Base-by-base conservation (phyloP, 805 yeast genomes). In the Blastobotrys attinorum region DNA sequence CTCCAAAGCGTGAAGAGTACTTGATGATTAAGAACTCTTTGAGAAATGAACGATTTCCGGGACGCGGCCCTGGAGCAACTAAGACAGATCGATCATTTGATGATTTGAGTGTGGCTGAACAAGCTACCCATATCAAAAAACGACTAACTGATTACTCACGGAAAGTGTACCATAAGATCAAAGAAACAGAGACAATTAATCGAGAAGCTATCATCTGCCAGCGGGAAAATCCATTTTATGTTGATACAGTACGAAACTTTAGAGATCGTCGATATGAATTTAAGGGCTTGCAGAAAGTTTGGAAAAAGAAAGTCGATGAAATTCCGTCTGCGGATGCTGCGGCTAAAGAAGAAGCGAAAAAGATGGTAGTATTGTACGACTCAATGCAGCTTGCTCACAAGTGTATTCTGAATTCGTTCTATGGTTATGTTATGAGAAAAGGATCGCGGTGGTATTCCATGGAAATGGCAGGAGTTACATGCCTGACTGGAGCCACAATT, bases 381-480 rank as follows among this genome's bases (percentile, higher is more conserved):
- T 90, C 98, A 2, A 69, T 92, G 54, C 99, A 92, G 65, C 72
- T 92, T 51, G 98, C 98, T 0, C 97, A 92, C 62, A 92, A 92
- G 58, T 97, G 90, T 58, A 92, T 92, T 65, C 72, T 92, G 56
- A 92, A 92, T 59, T 90, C 97, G 0, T 92, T 92, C 60, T 92
- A 92, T 57, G 99, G 99, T 40, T 92, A 92, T 57, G 98, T 92
- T 11, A 92, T 92, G 98, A 77, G 99, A 64, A 92, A 92, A 57
- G 99, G 98, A 32, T 92, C 98, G 0, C 74, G 99, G 47, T 92
- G 99, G 99, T 92, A 89, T 57, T 92, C 98, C 0, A 88, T 92
- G 92, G 98, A 92, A 63, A 92, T 94, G 98, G 99, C 98, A 0
- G 99, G 99, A 50, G 92, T 92, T 16, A 92, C 99, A 0, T 94